phyloP scores from a whole-genome alignment of 345 rosid species.

The Citrus australasica region DNA sequence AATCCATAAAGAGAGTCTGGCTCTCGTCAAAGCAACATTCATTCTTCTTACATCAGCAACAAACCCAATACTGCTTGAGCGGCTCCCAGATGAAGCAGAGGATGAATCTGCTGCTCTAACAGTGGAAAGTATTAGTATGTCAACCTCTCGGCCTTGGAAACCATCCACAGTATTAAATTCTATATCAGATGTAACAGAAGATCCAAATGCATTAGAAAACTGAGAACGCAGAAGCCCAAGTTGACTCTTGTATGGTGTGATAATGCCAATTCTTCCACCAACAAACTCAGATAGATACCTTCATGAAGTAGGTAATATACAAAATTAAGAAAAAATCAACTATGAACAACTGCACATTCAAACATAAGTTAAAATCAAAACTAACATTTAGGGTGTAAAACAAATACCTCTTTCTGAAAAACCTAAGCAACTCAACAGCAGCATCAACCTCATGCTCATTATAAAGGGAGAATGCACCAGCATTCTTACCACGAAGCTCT shows the following conservation, averaged over 20 bases:
- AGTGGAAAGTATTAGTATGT: slow-evolving; percentile 82
- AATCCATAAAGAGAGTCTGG: slow-evolving; percentile 90
- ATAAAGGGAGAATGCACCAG: slow-evolving; percentile 71
- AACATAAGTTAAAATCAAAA: background rate
- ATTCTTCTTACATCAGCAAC: slow-evolving; percentile 91
- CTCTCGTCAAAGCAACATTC: slow-evolving; percentile 98
- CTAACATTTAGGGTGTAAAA: background rate
- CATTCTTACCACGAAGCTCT: slow-evolving; percentile 68
- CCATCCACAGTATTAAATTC: slow-evolving; percentile 96
- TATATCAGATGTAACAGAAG: slow-evolving; percentile 68
- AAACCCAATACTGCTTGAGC: slow-evolving; percentile 76
- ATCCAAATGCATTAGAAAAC: slow-evolving; percentile 67
- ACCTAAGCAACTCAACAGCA: slow-evolving; percentile 68
- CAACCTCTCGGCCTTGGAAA: slow-evolving; percentile 96
- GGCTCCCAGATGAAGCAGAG: slow-evolving; percentile 27
- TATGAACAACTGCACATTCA: background rate
- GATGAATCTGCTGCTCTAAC: slow-evolving; percentile 70
- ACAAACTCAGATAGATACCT: slow-evolving; percentile 82
- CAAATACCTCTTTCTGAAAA: slow-evolving; percentile 65
- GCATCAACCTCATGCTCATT: slow-evolving; percentile 93
- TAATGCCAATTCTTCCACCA: slow-evolving; percentile 75
- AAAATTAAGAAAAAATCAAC: slow-evolving; percentile 1
- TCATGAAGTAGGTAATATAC: slow-evolving; percentile 8
- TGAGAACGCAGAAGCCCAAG: slow-evolving; percentile 77
- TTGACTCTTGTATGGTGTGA: slow-evolving; percentile 88